phyloP scores from a whole-genome alignment of 352 stramenopile genomes.

The Phytophthora pluvialis region DNA sequence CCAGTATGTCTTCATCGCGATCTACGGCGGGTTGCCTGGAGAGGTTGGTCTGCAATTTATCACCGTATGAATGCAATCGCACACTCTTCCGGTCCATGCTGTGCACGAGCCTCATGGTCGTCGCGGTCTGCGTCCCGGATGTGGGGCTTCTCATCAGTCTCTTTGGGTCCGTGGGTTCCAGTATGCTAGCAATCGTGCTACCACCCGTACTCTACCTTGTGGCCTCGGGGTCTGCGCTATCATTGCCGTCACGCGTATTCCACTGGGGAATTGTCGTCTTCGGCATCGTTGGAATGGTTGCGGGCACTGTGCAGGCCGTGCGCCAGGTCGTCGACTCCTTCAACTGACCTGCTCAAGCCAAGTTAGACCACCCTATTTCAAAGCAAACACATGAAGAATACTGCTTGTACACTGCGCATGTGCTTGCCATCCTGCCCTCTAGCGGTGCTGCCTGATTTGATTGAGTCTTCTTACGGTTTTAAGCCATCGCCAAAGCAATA shows the following conservation, averaged over 20 bases:
- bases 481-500: constrained; percentile 16
- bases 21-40: constrained; percentile 43
- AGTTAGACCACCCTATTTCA: constrained; percentile 19
- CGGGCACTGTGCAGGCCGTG: constrained; percentile 63
- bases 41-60: constrained; percentile 54
- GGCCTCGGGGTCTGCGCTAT: constrained; percentile 43
- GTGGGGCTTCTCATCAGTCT: constrained; percentile 80
- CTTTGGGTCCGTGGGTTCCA: constrained; percentile 81
- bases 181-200: constrained; percentile 83
- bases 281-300: constrained; percentile 70
- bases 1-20: constrained; percentile 22
- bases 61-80: constrained; percentile 80
- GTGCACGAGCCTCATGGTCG: constrained; percentile 73
- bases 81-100: constrained; percentile 87
- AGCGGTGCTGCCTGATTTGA: constrained; percentile 26
- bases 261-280: constrained; percentile 62
- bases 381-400: constrained; percentile 21
- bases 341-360: constrained; percentile 26
- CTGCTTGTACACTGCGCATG: constrained; percentile 13
- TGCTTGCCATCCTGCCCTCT: constrained; percentile 20
- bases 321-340: constrained; percentile 54
- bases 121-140: constrained; percentile 77
- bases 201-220: constrained; percentile 71
- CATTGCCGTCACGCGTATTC: constrained; percentile 42
- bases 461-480: constrained; percentile 17